These are phyloP conservation scores for Cladosporium colombiae DNA, from an alignment of 2,329 filamentous ascomycete species.

Conservation along the genomic window DNA sequence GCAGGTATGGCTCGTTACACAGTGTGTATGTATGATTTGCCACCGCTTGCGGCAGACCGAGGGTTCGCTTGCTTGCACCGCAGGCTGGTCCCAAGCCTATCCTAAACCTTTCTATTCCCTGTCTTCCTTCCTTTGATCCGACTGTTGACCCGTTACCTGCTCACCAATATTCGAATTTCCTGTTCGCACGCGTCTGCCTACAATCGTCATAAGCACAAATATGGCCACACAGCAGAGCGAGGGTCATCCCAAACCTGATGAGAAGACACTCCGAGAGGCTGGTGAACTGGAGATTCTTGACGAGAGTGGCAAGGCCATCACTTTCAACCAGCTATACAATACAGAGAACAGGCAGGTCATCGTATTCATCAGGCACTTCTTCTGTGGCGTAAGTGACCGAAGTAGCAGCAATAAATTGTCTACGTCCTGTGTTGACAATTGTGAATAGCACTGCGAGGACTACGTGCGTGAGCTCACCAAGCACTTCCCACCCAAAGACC, in stretches of 20 bases:
- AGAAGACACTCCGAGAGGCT: slow-evolving; percentile 26
- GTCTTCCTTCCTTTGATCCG: neutral
- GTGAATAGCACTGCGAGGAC: slow-evolving; percentile 35
- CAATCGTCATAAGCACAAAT: too few relatives aligned
- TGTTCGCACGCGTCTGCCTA: neutral
- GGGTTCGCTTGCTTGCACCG: neutral
- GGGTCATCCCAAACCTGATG: slow-evolving; percentile 9
- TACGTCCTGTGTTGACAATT: neutral
- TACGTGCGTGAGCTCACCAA: slow-evolving; percentile 35
- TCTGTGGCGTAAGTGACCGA: slow-evolving; percentile 38
- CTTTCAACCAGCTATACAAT: slow-evolving; percentile 33
- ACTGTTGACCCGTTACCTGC: neutral
- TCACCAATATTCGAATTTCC: neutral
- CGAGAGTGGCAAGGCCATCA: slow-evolving; percentile 30
- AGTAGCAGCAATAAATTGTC: too few relatives aligned
- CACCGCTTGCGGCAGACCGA: slow-evolving; percentile 1
- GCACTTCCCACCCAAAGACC: slow-evolving; percentile 27
- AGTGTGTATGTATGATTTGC: neutral
- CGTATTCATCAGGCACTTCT: slow-evolving; percentile 44
- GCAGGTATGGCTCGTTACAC: neutral
- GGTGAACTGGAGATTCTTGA: slow-evolving; percentile 30
- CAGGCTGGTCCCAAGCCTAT: neutral
- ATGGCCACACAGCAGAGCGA: slow-evolving; percentile 14
- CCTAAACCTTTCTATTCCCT: too few relatives aligned
- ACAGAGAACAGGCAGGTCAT: slow-evolving; percentile 33